These are phyloP conservation scores for Fraxinus floribunda DNA, from an alignment of 305 asterid species.

Conservation along the genomic window DNA sequence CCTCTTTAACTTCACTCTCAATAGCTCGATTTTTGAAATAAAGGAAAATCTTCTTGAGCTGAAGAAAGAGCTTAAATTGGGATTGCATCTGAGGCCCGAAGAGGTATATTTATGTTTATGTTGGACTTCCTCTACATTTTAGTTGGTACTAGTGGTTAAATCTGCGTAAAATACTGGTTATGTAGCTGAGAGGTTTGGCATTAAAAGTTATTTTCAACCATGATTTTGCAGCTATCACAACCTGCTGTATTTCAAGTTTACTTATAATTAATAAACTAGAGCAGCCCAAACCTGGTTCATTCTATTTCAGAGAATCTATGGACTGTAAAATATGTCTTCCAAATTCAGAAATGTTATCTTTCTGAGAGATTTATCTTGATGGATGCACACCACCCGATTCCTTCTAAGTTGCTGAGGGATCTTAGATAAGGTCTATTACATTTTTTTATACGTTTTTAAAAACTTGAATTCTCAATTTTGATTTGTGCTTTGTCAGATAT, in stretches of 20 bases:
- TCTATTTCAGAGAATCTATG: neutral
- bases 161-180: neutral
- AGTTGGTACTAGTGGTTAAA: neutral
- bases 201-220: neutral
- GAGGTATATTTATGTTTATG: slow-evolving; percentile 53
- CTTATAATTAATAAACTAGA: neutral
- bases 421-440: neutral
- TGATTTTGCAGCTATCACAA: neutral
- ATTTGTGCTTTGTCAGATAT: neutral
- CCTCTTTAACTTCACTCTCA: slow-evolving; percentile 71
- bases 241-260: neutral
- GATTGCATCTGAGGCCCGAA: slow-evolving; percentile 57
- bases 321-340: neutral
- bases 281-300: neutral
- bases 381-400: neutral
- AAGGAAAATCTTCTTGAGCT: slow-evolving; percentile 58
- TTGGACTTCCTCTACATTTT: neutral
- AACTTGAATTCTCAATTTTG: neutral
- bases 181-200: slow-evolving; percentile 7
- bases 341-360: neutral
- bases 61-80: slow-evolving; percentile 66
- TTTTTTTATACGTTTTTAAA: neutral
- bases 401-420: neutral
- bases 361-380: neutral
- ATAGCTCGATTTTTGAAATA: slow-evolving; percentile 71